These are phyloP conservation scores for Aspergillus luchuensis DNA, from an alignment of 2,329 filamentous ascomycete species.

Conservation along the genomic window DNA sequence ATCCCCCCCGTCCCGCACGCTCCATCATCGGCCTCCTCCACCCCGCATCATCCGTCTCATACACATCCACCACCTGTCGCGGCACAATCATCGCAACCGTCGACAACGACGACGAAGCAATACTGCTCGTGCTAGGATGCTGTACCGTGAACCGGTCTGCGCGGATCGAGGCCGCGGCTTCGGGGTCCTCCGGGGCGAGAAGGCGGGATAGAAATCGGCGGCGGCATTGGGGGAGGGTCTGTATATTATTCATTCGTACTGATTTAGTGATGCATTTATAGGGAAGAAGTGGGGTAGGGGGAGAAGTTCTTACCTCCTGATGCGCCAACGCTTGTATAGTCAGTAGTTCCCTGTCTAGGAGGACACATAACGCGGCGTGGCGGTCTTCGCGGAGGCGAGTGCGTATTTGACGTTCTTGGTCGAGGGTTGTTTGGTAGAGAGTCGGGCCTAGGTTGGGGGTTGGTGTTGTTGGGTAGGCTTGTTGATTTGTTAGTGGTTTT, in stretches of 20 bases:
- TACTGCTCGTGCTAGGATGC: background rate
- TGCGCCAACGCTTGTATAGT: conserved; percentile 44
- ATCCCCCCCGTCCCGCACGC: background rate
- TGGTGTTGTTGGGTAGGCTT: background rate
- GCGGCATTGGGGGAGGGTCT: conserved; percentile 45
- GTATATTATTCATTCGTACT: background rate
- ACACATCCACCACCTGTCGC: conserved; percentile 24
- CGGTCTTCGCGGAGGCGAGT: conserved; percentile 36
- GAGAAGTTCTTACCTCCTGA: conserved; percentile 33
- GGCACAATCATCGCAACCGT: conserved; percentile 16
- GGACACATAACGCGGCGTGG: conserved; percentile 41
- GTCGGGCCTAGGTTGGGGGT: background rate
- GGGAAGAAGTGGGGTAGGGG: background rate
- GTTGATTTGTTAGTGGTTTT: background rate
- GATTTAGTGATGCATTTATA: too few relatives aligned
- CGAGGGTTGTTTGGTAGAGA: conserved; percentile 19
- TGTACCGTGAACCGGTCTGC: conserved; percentile 31
- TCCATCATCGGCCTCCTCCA: conserved; percentile 19
- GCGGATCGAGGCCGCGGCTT: conserved; percentile 30
- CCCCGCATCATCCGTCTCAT: conserved; percentile 26
- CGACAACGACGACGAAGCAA: conserved; percentile 9
- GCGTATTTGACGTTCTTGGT: conserved; percentile 26
- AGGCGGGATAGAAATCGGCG: conserved; percentile 40
- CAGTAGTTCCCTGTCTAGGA: conserved; percentile 43
- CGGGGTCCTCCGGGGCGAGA: conserved; percentile 32